Evolutionary conservation across 176 grass and related monocot species (phyloP).

Genomic region (Hyparrhenia diplandra): DNA sequence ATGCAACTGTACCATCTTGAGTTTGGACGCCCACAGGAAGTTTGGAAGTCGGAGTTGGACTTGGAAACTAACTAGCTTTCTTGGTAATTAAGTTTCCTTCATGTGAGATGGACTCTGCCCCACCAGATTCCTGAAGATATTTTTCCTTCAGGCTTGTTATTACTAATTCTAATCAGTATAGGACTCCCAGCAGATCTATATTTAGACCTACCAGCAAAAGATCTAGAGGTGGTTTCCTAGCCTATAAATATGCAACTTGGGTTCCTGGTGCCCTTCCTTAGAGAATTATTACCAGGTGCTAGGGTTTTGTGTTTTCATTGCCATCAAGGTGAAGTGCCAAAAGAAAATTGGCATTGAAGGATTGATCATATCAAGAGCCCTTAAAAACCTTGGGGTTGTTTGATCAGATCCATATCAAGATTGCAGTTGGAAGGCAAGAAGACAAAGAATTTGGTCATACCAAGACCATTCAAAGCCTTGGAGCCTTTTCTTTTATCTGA

Average conservation of each 20-base stretch:
- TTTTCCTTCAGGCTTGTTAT: not conserved
- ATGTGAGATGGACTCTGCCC: not conserved
- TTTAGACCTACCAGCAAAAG: too few species aligned
- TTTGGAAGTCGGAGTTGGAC: too few species aligned
- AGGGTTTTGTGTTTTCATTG: constrained; percentile 12
- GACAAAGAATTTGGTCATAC: not conserved
- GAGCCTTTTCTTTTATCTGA: not conserved
- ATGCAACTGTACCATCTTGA: too few species aligned
- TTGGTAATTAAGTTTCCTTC: not conserved
- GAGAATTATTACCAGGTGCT: not conserved
- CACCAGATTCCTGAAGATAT: not conserved
- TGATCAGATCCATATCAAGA: constrained; percentile 10
- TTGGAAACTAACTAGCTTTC: not conserved
- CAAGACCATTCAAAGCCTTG: not conserved
- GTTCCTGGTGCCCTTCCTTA: not conserved
- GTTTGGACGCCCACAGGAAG: too few species aligned
- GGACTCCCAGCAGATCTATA: not conserved
- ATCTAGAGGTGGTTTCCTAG: not conserved
- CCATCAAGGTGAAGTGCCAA: not conserved
- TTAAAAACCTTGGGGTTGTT: not conserved
- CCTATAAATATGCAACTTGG: constrained; percentile 30
- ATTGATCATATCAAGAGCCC: not conserved
- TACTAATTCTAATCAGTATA: not conserved
- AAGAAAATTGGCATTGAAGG: not conserved
- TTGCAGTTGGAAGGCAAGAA: not conserved